Evolutionary conservation across 331 rosid genomes (phyloP).

Genomic region (Phaseolus coccineus): DNA sequence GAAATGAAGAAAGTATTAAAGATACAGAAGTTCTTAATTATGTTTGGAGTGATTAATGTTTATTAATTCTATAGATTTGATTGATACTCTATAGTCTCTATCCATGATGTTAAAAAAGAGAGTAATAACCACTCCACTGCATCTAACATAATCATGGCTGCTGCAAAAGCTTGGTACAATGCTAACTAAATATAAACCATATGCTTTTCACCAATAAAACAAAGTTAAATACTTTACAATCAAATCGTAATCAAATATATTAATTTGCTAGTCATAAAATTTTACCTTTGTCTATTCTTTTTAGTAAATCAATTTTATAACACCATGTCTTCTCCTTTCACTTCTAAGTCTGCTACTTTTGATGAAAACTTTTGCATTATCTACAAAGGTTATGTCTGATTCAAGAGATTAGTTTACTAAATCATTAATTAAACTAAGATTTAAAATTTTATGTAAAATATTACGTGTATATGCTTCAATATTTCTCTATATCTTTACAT

Average conservation of each 20-base stretch:
- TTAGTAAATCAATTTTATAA: constrained; percentile 14
- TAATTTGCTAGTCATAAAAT: not conserved
- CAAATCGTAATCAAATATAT: constrained; percentile 35
- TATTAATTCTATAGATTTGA: too few species aligned
- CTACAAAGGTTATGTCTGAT: not conserved
- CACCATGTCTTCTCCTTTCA: not conserved
- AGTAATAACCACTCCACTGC: too few species aligned
- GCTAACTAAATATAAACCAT: constrained; percentile 24
- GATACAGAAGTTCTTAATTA: too few species aligned
- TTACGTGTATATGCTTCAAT: too few species aligned
- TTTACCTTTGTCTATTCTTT: constrained; percentile 31
- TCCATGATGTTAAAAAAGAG: too few species aligned
- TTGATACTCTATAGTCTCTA: too few species aligned
- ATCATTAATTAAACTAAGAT: too few species aligned
- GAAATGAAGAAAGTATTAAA: too few species aligned
- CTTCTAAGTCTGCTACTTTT: not conserved
- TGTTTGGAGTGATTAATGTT: too few species aligned
- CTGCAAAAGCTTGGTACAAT: constrained; percentile 44
- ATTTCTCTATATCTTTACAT: too few species aligned
- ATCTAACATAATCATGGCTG: constrained; percentile 37
- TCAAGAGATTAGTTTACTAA: too few species aligned
- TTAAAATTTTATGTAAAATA: too few species aligned
- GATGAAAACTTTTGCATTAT: not conserved
- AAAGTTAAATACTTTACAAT: constrained; percentile 32
- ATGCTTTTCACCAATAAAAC: constrained; percentile 10